A percentile compares a stretch with the other conserved stretches of the same genome.
Conservation (phyloP, 352 stramenopile genomes). For the Phytophthora colocasiae region DNA sequence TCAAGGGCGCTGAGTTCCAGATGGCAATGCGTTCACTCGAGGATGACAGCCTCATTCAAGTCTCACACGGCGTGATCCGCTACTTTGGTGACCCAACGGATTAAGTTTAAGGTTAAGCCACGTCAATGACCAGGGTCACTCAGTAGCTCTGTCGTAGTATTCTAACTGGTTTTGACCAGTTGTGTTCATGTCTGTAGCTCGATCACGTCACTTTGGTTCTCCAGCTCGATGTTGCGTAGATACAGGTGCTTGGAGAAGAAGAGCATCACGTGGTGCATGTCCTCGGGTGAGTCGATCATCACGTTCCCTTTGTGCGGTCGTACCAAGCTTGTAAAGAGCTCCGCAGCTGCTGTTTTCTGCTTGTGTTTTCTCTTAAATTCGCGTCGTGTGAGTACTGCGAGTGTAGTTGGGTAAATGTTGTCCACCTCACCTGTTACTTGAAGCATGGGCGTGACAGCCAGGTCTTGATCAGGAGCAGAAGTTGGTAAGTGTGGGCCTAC, state of each 20-base stretch:
- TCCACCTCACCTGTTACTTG: conserved; percentile 48
- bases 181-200: conserved; percentile 46
- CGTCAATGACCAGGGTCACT: conserved; percentile 13
- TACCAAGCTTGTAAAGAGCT: conserved; percentile 36
- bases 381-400: conserved; percentile 32
- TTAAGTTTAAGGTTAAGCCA: conserved; percentile 12
- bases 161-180: neutral
- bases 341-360: conserved; percentile 29
- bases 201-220: conserved; percentile 61
- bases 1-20: conserved; percentile 90
- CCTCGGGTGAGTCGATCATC: conserved; percentile 56
- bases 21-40: conserved; percentile 91
- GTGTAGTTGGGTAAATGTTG: conserved; percentile 43
- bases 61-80: conserved; percentile 89
- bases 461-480: neutral
- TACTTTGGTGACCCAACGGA: conserved; percentile 66
- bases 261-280: conserved; percentile 69
- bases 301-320: conserved; percentile 49
- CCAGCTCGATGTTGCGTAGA: conserved; percentile 58
- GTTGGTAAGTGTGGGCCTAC: conserved; percentile 37
- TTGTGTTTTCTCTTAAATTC: conserved; percentile 25
- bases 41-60: conserved; percentile 92
- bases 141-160: neutral
- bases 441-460: conserved; percentile 53
- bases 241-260: conserved; percentile 66